Evolutionary conservation across 2,329 filamentous ascomycete species (phyloP), one percentile per base, ranked within the genome.

Genomic region (Fusarium fracticaudum): DNA sequence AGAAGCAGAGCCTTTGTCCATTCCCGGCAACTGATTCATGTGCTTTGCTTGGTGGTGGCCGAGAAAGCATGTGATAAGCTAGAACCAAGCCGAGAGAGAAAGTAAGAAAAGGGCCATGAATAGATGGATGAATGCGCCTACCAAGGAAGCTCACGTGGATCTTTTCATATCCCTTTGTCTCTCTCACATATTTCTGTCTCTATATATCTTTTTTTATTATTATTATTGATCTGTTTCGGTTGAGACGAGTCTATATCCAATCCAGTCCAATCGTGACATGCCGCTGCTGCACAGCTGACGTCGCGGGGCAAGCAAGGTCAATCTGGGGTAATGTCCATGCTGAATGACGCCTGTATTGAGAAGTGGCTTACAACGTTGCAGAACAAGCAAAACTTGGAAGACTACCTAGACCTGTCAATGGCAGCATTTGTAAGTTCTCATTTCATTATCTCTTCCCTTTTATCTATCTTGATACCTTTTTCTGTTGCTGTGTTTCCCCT

Each of bases 401-500:
- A 53, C 13, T 20, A 24, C 31, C 22, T 33, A 45, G 41, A 48
- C 26, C 78, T 67, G 53, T 79, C 75, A 67, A 82, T 82, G 81
- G 81, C 81, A 74, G 81, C 81, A 63, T 77, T 82, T 77, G 81
- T 82, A 72, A 82, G 81, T 78, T 20, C 37, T 26, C 12, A 33
- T 64, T 58, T 33, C 33, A 47, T 31, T 50, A 35, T 61, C 10
- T 9, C 8, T 35, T 58, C 9, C 33, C 22, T n/a, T 41, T 22
- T 31, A 20, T 26, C 43, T n/a, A 13, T 15, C 43, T 31, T 14
- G n/a, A 26, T 51, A 12, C 13, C 22, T 37, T 4, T 20, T 26
- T 35, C 18, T 35, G 37, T 48, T 24, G 17, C 6, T 44, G 22
- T 43, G 15, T 51, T 24, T 22, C 54, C 43, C 17, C 35, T 37